Percentiles rank a stretch among this genome's conserved stretches.
phyloP scores from a whole-genome alignment of 2,329 filamentous ascomycete genomes.

The Graphiopsis chlorocephala region DNA sequence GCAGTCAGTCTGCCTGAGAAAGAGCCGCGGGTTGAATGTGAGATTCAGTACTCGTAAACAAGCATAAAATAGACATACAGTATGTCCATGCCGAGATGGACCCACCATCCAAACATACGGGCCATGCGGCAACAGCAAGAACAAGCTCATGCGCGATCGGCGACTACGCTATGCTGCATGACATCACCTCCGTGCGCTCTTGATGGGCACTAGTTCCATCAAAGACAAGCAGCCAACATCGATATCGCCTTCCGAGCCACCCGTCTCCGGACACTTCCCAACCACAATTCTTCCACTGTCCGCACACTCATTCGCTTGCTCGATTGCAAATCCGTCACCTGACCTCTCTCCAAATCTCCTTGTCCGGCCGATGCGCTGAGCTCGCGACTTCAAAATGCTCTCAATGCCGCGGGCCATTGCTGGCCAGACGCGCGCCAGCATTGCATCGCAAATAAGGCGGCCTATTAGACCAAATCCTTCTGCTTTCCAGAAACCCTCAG shows the following conservation, averaged over 20 bases:
- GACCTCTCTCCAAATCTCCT: background rate
- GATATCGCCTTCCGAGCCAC: slow-evolving; percentile 6
- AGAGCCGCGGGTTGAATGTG: background rate
- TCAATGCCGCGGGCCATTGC: slow-evolving; percentile 14
- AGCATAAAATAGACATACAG: background rate
- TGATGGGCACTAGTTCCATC: background rate
- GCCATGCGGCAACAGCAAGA: background rate
- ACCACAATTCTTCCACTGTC: background rate
- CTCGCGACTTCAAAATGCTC: background rate
- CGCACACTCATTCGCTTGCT: background rate
- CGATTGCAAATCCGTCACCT: background rate
- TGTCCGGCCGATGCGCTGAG: slow-evolving; percentile 6
- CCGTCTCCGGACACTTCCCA: background rate
- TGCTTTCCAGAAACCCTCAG: background rate
- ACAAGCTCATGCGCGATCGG: slow-evolving; percentile 14
- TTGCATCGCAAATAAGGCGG: background rate
- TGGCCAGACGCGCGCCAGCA: slow-evolving; percentile 14
- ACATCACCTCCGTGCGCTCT: background rate
- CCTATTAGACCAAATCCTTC: background rate
- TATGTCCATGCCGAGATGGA: background rate
- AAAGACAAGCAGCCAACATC: background rate
- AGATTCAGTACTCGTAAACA: background rate
- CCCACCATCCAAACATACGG: background rate
- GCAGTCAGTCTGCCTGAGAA: no score
- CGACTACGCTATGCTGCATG: background rate